A percentile compares a stretch with the other conserved stretches of the same genome.
phyloP scores from a whole-genome alignment of 2,329 filamentous ascomycete genomes.

The Penicillium sp. region DNA sequence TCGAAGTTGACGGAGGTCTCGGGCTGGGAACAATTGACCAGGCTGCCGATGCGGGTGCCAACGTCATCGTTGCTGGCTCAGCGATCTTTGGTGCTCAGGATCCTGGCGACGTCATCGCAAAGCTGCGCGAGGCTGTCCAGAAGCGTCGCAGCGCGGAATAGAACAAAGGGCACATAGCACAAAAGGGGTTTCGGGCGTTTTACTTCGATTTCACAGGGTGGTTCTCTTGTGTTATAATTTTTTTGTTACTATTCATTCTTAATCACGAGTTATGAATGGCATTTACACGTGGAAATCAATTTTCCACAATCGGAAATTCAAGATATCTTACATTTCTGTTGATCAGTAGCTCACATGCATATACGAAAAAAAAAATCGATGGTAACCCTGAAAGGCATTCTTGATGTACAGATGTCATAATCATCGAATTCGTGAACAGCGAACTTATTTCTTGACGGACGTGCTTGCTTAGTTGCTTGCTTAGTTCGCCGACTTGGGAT shows the following conservation, averaged over 20 bases:
- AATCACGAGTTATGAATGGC: conserved; percentile 25
- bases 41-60: conserved; percentile 91
- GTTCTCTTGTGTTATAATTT: not conserved
- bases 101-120: conserved; percentile 79
- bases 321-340: not conserved
- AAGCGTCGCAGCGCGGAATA: conserved; percentile 43
- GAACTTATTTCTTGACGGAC: conserved; percentile 20
- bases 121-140: conserved; percentile 77
- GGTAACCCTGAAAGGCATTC: conserved; percentile 1
- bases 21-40: conserved; percentile 87
- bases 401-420: conserved; percentile 23
- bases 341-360: not conserved
- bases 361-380: conserved; percentile 1
- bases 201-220: not conserved
- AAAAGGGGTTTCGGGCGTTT: conserved; percentile 19
- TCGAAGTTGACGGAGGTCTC: conserved; percentile 93
- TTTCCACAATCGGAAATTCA: not conserved
- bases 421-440: conserved; percentile 16
- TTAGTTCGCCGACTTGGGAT: conserved; percentile 14
- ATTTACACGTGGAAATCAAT: conserved; percentile 10
- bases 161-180: conserved; percentile 1
- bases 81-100: conserved; percentile 93
- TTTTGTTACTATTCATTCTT: conserved; percentile 13
- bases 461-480: conserved; percentile 4
- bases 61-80: conserved; percentile 95